Conservation (phyloP, 2,329 filamentous ascomycete genomes). For the Fusarium circinatum region DNA sequence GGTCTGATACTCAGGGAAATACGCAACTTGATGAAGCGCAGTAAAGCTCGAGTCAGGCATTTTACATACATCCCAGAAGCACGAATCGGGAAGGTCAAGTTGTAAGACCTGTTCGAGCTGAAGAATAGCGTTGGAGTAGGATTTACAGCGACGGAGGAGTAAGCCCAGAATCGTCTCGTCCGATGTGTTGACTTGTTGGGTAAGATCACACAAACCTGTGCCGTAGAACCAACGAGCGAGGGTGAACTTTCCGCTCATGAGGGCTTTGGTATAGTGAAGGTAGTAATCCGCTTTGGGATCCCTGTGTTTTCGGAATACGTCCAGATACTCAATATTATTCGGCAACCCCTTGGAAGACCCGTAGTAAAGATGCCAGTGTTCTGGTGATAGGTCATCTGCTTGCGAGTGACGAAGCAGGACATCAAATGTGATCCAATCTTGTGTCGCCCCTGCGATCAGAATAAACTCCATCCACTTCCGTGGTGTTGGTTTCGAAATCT, state of each 20-base stretch:
- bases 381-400: fast-evolving
- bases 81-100: background rate
- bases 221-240: background rate
- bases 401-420: background rate
- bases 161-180: background rate
- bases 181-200: background rate
- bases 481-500: background rate
- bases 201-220: background rate
- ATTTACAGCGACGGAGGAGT: background rate
- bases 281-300: fast-evolving
- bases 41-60: background rate
- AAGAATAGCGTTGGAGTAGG: background rate
- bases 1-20: background rate
- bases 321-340: fast-evolving
- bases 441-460: fast-evolving
- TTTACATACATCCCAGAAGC: background rate
- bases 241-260: background rate
- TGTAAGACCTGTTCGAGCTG: background rate
- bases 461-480: background rate
- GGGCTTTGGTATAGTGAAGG: background rate
- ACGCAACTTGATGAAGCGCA: background rate
- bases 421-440: background rate
- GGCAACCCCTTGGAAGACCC: background rate
- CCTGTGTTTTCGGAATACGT: background rate
- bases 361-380: background rate